Conservation (phyloP, 2,329 filamentous ascomycete species). For the Apiospora kogelbergensis region DNA sequence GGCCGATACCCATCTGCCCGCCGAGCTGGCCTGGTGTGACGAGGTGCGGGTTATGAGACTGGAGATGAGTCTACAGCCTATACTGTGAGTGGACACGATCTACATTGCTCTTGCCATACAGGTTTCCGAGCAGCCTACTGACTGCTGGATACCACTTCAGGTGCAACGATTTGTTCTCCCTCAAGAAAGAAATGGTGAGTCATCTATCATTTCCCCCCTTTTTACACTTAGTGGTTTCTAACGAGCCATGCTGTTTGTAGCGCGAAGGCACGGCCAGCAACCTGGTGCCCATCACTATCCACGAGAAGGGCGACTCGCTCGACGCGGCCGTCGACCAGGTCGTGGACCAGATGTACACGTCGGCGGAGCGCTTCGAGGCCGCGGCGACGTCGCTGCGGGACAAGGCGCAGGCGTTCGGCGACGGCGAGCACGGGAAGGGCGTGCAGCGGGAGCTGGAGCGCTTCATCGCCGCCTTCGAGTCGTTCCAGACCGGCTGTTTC, state of each 20-base stretch:
- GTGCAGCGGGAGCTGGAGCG: constrained; percentile 12
- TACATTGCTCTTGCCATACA: no score
- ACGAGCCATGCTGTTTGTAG: constrained; percentile 11
- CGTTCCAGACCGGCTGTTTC: constrained; percentile 22
- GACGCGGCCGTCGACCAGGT: constrained; percentile 15
- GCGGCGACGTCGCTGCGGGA: constrained; percentile 17
- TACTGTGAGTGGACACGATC: constrained; percentile 15
- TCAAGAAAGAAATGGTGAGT: constrained; percentile 21
- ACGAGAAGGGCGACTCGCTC: constrained; percentile 12
- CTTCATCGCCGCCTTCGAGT: constrained; percentile 19
- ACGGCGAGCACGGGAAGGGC: constrained; percentile 5
- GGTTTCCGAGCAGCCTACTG: neutral
- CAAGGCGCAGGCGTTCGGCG: constrained; percentile 10
- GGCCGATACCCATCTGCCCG: constrained; percentile 16
- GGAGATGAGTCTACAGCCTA: constrained; percentile 19
- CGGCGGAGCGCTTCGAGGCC: constrained; percentile 17
- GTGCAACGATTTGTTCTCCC: constrained; percentile 20
- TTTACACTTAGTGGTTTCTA: no score
- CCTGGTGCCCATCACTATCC: constrained; percentile 19
- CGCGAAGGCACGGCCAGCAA: constrained; percentile 19
- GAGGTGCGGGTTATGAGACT: constrained; percentile 18
- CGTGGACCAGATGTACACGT: constrained; percentile 19
- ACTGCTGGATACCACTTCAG: neutral
- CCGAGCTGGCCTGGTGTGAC: constrained; percentile 18
- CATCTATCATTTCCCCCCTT: neutral